Conservation (phyloP, 2,329 filamentous ascomycete genomes). For the Ophiostoma sp. region DNA sequence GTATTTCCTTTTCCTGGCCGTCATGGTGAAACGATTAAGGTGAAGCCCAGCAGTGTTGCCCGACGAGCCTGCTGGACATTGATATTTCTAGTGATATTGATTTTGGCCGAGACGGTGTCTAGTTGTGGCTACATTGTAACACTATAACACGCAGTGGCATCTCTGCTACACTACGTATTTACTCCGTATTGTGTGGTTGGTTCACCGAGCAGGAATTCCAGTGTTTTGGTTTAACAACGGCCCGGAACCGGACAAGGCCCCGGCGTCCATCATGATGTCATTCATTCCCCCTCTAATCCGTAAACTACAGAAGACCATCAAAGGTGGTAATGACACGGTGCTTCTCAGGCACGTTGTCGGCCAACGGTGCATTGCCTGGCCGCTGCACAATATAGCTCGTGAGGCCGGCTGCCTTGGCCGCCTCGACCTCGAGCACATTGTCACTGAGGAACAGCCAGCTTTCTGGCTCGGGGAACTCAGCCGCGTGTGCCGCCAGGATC, state of each 20-base stretch:
- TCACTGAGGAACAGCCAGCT: slow-evolving; percentile 76
- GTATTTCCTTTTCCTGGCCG: background rate
- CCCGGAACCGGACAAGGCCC: background rate
- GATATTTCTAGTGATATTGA: no score
- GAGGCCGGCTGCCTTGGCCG: slow-evolving; percentile 59
- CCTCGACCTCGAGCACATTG: slow-evolving; percentile 64
- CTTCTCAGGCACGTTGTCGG: slow-evolving; percentile 35
- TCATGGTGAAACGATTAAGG: background rate
- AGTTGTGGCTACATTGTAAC: background rate
- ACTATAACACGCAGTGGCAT: background rate
- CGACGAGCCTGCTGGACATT: background rate
- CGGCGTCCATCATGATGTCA: background rate
- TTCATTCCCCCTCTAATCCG: background rate
- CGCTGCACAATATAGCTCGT: slow-evolving; percentile 56
- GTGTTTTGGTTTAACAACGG: no score
- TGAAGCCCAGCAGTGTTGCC: background rate
- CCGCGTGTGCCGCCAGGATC: slow-evolving; percentile 41
- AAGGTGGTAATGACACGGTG: slow-evolving; percentile 34
- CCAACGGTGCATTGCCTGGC: slow-evolving; percentile 64
- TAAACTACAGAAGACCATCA: slow-evolving; percentile 28
- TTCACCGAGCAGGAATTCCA: background rate
- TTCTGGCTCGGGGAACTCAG: slow-evolving; percentile 41
- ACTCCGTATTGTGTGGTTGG: background rate
- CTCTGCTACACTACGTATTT: background rate
- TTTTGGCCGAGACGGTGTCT: no score